These are phyloP conservation scores for Viola pubescens DNA, from an alignment of 441 rosid genomes.

Conservation along the genomic window DNA sequence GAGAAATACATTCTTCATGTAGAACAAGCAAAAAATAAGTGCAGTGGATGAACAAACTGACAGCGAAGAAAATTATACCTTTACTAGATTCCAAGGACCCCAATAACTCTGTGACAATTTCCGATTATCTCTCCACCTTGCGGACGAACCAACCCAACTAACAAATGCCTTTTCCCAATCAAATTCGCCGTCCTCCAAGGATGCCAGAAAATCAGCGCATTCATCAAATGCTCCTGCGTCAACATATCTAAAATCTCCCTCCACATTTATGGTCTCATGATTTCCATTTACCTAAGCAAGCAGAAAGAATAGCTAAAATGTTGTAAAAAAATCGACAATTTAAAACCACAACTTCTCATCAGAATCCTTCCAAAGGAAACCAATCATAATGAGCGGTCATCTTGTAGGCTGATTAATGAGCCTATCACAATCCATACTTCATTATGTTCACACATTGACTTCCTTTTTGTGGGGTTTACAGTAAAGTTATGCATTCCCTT, in stretches of 20 bases:
- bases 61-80: slow-evolving; percentile 41
- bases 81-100: slow-evolving; percentile 72
- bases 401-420: not conserved
- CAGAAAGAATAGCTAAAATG: not conserved
- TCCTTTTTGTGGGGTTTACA: too few relatives aligned
- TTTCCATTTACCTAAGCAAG: slow-evolving; percentile 68
- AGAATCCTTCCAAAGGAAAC: not conserved
- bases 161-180: slow-evolving; percentile 70
- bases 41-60: not conserved
- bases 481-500: too few relatives aligned
- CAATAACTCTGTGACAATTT: slow-evolving; percentile 43
- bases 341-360: not conserved
- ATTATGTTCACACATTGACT: not conserved
- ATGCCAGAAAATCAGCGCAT: slow-evolving; percentile 58
- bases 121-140: slow-evolving; percentile 40
- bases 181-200: slow-evolving; percentile 41
- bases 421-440: not conserved
- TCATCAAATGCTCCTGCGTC: slow-evolving; percentile 75
- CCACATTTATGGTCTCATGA: slow-evolving; percentile 90
- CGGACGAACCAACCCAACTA: slow-evolving; percentile 46
- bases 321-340: not conserved
- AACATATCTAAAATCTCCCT: slow-evolving; percentile 83
- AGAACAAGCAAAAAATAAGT: not conserved
- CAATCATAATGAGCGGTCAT: not conserved
- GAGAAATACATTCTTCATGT: not conserved